These are phyloP conservation scores for Moricandia moricandioides DNA, from an alignment of 345 rosid species.

Conservation along the genomic window DNA sequence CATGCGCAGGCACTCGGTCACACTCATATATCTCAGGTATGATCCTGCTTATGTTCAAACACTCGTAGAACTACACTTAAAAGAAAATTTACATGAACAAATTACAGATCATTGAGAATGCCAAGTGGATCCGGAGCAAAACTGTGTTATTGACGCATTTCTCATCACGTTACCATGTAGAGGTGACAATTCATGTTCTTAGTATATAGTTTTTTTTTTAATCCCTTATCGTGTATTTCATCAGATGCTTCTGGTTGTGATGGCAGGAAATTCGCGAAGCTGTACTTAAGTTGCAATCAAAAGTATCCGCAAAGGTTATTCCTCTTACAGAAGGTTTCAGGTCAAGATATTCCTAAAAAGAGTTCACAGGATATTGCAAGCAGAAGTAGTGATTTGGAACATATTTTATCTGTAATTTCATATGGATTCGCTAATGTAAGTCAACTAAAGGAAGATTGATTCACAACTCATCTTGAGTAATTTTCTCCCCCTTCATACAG, in stretches of 20 bases:
- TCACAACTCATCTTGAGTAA: not conserved
- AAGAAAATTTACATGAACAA: not conserved
- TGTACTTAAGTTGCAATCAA: conserved; percentile 67
- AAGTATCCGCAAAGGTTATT: conserved; percentile 78
- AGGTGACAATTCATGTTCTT: conserved; percentile 46
- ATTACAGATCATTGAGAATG: conserved; percentile 75
- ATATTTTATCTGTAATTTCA: not conserved
- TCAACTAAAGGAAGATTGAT: not conserved
- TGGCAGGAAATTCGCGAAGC: conserved; percentile 83
- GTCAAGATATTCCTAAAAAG: conserved; percentile 48
- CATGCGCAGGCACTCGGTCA: conserved; percentile 85
- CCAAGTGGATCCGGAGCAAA: conserved; percentile 87
- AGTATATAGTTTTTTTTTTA: not conserved
- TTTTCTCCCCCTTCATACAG: too few species aligned
- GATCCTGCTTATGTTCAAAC: conserved; percentile 11
- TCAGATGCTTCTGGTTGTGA: not conserved
- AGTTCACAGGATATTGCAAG: not conserved
- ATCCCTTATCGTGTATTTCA: not conserved
- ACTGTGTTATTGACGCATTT: conserved; percentile 78
- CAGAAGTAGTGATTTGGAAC: conserved; percentile 1
- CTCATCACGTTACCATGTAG: conserved; percentile 79
- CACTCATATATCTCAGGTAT: conserved; percentile 81
- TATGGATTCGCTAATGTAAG: not conserved
- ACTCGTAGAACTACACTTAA: conserved; percentile 1
- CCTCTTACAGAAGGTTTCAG: conserved; percentile 92